phyloP scores from a whole-genome alignment of 2,329 filamentous ascomycete genomes.

The Aspergillus aculeatinus region DNA sequence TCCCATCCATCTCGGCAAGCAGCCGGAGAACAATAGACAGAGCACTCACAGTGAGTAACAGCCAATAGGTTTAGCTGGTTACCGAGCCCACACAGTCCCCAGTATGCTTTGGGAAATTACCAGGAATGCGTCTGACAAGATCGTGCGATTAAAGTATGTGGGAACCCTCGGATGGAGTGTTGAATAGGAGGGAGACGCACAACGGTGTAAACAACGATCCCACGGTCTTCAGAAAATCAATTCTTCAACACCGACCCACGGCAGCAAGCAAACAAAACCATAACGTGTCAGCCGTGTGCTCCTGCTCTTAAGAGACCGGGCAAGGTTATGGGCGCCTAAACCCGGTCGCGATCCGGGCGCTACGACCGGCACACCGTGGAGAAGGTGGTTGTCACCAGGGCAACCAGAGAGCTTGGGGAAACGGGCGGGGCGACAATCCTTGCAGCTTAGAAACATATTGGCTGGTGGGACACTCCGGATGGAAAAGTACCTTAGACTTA shows the following conservation, averaged over 20 bases:
- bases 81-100: neutral
- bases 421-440: conserved; percentile 10
- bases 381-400: conserved; percentile 14
- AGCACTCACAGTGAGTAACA: neutral
- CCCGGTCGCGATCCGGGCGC: conserved; percentile 7
- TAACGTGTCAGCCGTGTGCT: neutral
- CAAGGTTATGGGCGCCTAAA: conserved; percentile 13
- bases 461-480: neutral
- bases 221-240: neutral
- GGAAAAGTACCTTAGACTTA: neutral
- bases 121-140: neutral
- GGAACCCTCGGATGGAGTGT: neutral
- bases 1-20: neutral
- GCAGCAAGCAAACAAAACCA: neutral
- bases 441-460: conserved; percentile 2
- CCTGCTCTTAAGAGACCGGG: conserved; percentile 3
- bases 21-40: neutral
- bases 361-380: conserved; percentile 11
- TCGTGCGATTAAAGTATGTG: neutral
- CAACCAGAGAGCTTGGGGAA: conserved; percentile 10
- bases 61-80: neutral
- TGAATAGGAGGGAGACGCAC: neutral
- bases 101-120: neutral
- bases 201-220: neutral
- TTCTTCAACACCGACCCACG: neutral